Conservation (phyloP, 164 flowering plant genomes). For the Vitis rupestris region DNA sequence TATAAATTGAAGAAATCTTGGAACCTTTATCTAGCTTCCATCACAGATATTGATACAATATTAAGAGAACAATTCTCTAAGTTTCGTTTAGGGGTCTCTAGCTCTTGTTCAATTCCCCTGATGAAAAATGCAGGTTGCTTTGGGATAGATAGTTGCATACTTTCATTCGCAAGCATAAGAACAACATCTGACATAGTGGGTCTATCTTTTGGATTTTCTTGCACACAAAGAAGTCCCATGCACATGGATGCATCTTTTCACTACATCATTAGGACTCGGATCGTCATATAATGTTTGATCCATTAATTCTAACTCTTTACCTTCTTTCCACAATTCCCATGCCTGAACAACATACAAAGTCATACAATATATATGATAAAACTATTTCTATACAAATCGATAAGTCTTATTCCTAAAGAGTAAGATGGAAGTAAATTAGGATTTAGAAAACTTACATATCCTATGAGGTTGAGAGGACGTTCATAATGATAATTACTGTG, state of each 20-base stretch:
- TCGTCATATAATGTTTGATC: constrained; percentile 11
- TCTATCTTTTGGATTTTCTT: constrained; percentile 24
- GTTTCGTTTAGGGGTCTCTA: not conserved
- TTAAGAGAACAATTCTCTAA: constrained; percentile 2
- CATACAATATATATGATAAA: too few relatives aligned
- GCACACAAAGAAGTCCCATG: constrained; percentile 31
- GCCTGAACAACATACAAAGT: constrained; percentile 16
- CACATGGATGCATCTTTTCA: constrained; percentile 19
- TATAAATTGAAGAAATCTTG: too few relatives aligned
- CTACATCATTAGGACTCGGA: not conserved
- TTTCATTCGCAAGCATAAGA: constrained; percentile 17
- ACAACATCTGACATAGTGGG: constrained; percentile 27
- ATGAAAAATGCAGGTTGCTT: constrained; percentile 24
- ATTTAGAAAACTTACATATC: constrained; percentile 24
- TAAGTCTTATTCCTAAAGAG: too few relatives aligned
- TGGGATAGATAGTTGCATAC: constrained; percentile 10
- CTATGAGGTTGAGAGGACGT: constrained; percentile 21
- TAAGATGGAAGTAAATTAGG: too few relatives aligned
- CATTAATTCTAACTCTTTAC: constrained; percentile 14
- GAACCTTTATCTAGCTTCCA: constrained; percentile 14
- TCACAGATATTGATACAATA: constrained; percentile 8
- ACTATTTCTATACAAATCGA: not conserved
- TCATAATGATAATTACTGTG: constrained; percentile 11
- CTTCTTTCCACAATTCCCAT: constrained; percentile 27
- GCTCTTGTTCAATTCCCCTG: not conserved